Percentiles rank a stretch among this genome's conserved stretches.
phyloP scores from a whole-genome alignment of 2,329 filamentous ascomycete species.

The Venturia asperata region DNA sequence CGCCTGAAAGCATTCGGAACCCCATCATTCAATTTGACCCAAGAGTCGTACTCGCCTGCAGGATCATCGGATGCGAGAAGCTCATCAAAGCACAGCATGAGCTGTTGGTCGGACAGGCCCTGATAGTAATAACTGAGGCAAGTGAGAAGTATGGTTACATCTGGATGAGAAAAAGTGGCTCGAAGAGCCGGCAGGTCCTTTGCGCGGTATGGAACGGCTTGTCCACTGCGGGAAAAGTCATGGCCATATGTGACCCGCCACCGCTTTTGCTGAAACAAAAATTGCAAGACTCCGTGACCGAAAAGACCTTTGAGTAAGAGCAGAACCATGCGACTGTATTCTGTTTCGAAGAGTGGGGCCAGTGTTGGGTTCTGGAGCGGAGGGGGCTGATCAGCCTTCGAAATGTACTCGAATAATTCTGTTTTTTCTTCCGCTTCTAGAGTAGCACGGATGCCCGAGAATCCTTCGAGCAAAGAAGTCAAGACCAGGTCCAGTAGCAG shows the following conservation, averaged over 20 bases:
- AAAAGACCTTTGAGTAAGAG: slow-evolving; percentile 58
- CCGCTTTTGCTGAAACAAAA: slow-evolving; percentile 50
- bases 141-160: slow-evolving; percentile 59
- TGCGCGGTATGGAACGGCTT: slow-evolving; percentile 55
- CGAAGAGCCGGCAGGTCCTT: slow-evolving; percentile 57
- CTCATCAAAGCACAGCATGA: slow-evolving; percentile 42
- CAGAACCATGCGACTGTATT: slow-evolving; percentile 31
- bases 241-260: slow-evolving; percentile 58
- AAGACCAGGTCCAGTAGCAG: slow-evolving; percentile 23
- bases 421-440: slow-evolving; percentile 1
- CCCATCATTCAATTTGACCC: slow-evolving; percentile 34
- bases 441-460: slow-evolving; percentile 20
- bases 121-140: slow-evolving; percentile 61
- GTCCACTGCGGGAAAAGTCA: slow-evolving; percentile 34
- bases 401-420: slow-evolving; percentile 19
- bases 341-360: neutral
- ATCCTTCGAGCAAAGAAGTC: slow-evolving; percentile 23
- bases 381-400: slow-evolving; percentile 17
- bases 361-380: neutral
- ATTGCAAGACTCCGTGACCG: slow-evolving; percentile 51
- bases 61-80: slow-evolving; percentile 49
- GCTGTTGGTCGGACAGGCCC: slow-evolving; percentile 46
- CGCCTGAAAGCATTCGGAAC: slow-evolving; percentile 36
- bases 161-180: slow-evolving; percentile 63
- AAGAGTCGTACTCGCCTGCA: slow-evolving; percentile 44